These are phyloP conservation scores for Tardiomyces digboiensis DNA, from an alignment of 1,139 yeast genomes.

Conservation along the genomic window DNA sequence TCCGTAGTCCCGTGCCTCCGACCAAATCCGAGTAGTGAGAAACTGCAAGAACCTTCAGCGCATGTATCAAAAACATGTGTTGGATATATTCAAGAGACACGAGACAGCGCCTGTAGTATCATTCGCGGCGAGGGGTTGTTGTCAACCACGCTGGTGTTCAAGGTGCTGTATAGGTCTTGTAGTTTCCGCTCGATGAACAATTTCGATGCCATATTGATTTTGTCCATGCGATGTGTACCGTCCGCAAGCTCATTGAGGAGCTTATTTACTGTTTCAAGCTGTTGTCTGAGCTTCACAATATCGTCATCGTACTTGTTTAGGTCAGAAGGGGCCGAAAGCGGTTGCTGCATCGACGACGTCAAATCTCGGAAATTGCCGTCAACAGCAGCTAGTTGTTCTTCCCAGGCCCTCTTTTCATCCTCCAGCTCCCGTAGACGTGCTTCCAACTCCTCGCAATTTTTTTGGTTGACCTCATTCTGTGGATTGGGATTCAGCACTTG, in stretches of 20 bases:
- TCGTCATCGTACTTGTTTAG: not conserved
- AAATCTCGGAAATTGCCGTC: not conserved
- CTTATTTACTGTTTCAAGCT: not conserved
- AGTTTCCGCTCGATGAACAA: not conserved
- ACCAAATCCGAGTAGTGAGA: too few relatives aligned
- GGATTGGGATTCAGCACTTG: conserved; percentile 41
- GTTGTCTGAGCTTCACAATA: not conserved
- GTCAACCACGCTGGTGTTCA: not conserved
- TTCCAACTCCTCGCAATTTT: conserved; percentile 37
- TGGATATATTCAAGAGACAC: too few relatives aligned
- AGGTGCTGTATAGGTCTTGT: not conserved
- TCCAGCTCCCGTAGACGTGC: conserved; percentile 36
- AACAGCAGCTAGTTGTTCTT: conserved; percentile 13
- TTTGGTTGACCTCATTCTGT: conserved; percentile 42
- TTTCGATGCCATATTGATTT: not conserved
- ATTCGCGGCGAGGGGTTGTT: not conserved
- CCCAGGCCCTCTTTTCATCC: conserved; percentile 44
- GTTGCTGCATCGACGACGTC: not conserved
- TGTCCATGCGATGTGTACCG: not conserved
- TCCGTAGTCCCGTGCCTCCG: too few relatives aligned
- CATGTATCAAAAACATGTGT: too few relatives aligned
- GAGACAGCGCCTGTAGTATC: not conserved
- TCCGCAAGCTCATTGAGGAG: not conserved
- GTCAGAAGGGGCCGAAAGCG: not conserved
- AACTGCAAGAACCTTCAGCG: too few relatives aligned